Evolutionary conservation across 257 asterid genomes (phyloP).

Genomic region (Petunia axillaris): DNA sequence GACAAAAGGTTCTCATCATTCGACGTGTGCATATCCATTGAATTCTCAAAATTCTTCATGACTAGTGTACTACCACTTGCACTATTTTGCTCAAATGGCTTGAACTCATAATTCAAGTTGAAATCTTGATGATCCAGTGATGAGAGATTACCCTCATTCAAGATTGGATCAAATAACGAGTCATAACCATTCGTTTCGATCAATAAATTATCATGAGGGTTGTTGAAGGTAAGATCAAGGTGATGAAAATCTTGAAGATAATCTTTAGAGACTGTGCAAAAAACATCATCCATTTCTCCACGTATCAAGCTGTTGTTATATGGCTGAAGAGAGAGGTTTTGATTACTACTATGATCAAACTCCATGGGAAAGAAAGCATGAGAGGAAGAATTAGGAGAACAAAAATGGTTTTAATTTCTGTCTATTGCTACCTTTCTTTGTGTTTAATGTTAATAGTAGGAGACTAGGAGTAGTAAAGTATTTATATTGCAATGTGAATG

Average conservation of each 20-base stretch:
- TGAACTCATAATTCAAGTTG: slow-evolving; percentile 30
- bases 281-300: slow-evolving; percentile 41
- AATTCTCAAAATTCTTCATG: slow-evolving; percentile 36
- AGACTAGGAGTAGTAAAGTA: background rate
- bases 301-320: slow-evolving; percentile 40
- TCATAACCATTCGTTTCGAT: slow-evolving; percentile 43
- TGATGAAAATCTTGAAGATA: slow-evolving; percentile 65
- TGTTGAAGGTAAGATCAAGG: slow-evolving; percentile 42
- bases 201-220: slow-evolving; percentile 33
- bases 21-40: slow-evolving; percentile 36
- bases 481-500: slow-evolving; percentile 33
- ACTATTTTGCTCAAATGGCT: slow-evolving; percentile 48
- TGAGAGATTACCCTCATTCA: slow-evolving; percentile 15
- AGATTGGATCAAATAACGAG: slow-evolving; percentile 48
- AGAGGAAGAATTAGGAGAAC: background rate
- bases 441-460: slow-evolving; percentile 23
- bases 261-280: slow-evolving; percentile 43
- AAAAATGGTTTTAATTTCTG: background rate
- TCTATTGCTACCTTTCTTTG: slow-evolving; percentile 5
- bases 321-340: slow-evolving; percentile 14
- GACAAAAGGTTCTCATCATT: background rate
- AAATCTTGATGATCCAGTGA: slow-evolving; percentile 13
- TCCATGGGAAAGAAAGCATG: slow-evolving; percentile 31
- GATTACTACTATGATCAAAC: background rate
- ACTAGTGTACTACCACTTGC: slow-evolving; percentile 18